These are phyloP conservation scores for Silene latifolia DNA, from an alignment of 148 eudicot genomes.

Conservation along the genomic window DNA sequence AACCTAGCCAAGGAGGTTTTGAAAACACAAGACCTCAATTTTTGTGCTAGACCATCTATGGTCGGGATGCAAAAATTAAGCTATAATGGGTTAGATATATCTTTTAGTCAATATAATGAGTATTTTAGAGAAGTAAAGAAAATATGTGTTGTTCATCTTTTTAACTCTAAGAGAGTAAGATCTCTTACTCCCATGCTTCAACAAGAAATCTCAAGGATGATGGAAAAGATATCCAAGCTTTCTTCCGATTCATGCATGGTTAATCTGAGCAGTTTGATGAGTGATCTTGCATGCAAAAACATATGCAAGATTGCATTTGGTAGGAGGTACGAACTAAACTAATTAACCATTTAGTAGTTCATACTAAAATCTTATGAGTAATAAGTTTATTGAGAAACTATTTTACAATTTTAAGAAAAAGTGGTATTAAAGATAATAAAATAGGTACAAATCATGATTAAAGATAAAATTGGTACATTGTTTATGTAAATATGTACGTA, in stretches of 20 bases:
- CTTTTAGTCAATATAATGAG: slow-evolving; percentile 16
- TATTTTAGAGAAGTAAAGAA: slow-evolving; percentile 23
- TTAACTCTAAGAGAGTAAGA: slow-evolving; percentile 16
- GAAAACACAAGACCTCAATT: slow-evolving; percentile 24
- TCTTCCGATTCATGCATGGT: slow-evolving; percentile 2
- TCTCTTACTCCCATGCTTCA: slow-evolving; percentile 18
- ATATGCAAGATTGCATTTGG: slow-evolving; percentile 33
- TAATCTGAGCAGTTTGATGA: slow-evolving; percentile 22
- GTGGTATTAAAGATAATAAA: no score
- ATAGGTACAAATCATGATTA: no score
- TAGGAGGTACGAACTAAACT: slow-evolving; percentile 16
- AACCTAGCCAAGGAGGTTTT: slow-evolving; percentile 24
- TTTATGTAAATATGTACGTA: no score
- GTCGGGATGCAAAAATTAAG: slow-evolving; percentile 21
- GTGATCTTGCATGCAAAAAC: slow-evolving; percentile 6
- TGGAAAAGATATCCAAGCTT: slow-evolving; percentile 13
- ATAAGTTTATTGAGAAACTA: no score
- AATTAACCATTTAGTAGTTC: no score
- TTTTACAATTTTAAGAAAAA: no score
- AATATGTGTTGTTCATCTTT: slow-evolving; percentile 19
- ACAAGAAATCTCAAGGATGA: slow-evolving; percentile 22
- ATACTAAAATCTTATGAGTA: no score
- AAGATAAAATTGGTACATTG: no score
- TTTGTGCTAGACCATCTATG: slow-evolving; percentile 22
- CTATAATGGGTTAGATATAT: slow-evolving; percentile 24